Evolutionary conservation across 306 rosid species (phyloP).

Genomic region (Rosa chinensis): DNA sequence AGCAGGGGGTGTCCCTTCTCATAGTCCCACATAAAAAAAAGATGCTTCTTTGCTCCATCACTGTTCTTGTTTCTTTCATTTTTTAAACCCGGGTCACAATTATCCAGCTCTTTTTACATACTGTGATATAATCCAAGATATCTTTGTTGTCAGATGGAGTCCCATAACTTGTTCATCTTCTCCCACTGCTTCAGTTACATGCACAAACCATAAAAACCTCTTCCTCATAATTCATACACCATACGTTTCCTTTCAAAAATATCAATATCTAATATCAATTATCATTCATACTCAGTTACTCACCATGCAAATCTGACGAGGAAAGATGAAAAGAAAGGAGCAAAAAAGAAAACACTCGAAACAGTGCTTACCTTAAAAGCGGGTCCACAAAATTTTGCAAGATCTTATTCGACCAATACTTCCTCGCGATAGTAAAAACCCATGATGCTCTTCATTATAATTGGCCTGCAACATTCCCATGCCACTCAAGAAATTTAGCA

Average conservation of each 20-base stretch:
- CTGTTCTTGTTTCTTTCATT: constrained; percentile 8
- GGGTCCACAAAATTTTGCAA: not conserved
- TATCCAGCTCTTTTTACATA: not conserved
- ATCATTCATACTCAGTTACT: not conserved
- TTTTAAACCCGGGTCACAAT: not conserved
- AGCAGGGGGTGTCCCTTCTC: not conserved
- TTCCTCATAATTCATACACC: not conserved
- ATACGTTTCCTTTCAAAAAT: not conserved
- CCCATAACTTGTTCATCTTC: constrained; percentile 11
- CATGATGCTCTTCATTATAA: not conserved
- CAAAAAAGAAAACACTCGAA: not conserved
- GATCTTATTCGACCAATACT: not conserved
- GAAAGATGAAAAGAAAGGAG: constrained; percentile 5
- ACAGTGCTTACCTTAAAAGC: not conserved
- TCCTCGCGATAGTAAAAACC: not conserved
- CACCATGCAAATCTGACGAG: constrained; percentile 10
- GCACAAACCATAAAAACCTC: not conserved
- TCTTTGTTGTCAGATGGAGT: constrained; percentile 10
- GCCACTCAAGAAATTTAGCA: not conserved
- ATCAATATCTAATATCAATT: not conserved
- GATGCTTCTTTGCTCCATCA: constrained; percentile 16
- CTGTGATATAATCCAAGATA: not conserved
- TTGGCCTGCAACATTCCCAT: constrained; percentile 11
- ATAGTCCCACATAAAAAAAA: constrained; percentile 14
- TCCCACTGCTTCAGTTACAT: constrained; percentile 9